phyloP scores from a whole-genome alignment of 768 basidiomycete species.

The Ephemerocybe angulata region DNA sequence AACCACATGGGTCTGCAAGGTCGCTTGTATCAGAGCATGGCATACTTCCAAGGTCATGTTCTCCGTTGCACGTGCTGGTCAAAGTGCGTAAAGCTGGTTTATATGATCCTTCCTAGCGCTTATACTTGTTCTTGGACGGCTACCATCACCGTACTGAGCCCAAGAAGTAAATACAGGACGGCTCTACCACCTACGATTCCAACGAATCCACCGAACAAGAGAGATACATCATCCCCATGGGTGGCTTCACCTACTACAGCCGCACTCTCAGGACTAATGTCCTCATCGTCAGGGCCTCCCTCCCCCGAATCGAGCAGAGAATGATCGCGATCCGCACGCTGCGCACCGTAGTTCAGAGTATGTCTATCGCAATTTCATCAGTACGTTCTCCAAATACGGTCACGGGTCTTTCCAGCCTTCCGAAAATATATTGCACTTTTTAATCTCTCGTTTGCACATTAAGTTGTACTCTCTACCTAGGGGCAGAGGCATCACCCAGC shows the following conservation, averaged over 20 bases:
- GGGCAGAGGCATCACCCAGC: no score
- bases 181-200: constrained; percentile 65
- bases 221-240: constrained; percentile 93
- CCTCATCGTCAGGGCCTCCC: constrained; percentile 93
- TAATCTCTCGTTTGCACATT: constrained; percentile 41
- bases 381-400: constrained; percentile 96
- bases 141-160: constrained; percentile 96
- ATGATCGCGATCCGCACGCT: constrained; percentile 96
- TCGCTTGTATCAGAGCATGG: constrained; percentile 98
- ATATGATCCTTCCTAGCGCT: constrained; percentile 5
- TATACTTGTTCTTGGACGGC: constrained; percentile 51
- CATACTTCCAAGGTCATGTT: constrained; percentile 99
- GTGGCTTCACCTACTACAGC: constrained; percentile 99
- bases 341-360: constrained; percentile 96
- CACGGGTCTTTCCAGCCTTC: constrained; percentile 96
- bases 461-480: constrained; percentile 17
- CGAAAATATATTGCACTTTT: constrained; percentile 70
- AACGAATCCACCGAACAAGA: constrained; percentile 94
- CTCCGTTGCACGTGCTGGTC: constrained; percentile 99
- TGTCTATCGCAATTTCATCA: constrained; percentile 97
- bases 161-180: constrained; percentile 98
- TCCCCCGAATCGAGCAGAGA: constrained; percentile 97
- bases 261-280: constrained; percentile 98
- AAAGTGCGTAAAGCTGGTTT: constrained; percentile 59
- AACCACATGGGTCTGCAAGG: constrained; percentile 99